Conservation (phyloP, 2,329 filamentous ascomycete species). For the Fusarium cyanostomum region DNA sequence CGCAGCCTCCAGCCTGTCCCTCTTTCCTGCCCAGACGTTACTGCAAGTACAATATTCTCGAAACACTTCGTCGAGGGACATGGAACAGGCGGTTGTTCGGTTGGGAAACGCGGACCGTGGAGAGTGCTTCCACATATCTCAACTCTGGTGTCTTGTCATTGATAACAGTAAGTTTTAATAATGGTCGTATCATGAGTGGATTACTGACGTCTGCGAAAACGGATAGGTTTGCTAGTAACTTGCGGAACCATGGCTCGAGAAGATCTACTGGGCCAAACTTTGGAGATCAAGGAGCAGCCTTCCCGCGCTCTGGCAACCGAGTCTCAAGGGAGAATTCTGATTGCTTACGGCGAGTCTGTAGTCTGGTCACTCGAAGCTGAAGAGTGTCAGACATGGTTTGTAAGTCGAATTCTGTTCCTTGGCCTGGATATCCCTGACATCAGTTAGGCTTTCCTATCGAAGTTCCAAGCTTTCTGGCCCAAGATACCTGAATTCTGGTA, state of each 20-base stretch:
- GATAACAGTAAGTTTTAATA: slow-evolving; percentile 50
- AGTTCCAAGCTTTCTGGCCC: slow-evolving; percentile 57
- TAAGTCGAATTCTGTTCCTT: slow-evolving; percentile 37
- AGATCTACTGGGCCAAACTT: slow-evolving; percentile 46
- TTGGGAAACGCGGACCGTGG: slow-evolving; percentile 47
- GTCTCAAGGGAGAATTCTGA: slow-evolving; percentile 44
- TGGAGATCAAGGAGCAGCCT: slow-evolving; percentile 47
- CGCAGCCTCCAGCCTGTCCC: slow-evolving; percentile 42
- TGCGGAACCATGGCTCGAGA: slow-evolving; percentile 51
- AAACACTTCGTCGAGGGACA: slow-evolving; percentile 52
- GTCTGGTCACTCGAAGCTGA: slow-evolving; percentile 52
- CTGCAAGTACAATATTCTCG: slow-evolving; percentile 56
- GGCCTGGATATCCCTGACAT: slow-evolving; percentile 5
- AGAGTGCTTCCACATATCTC: slow-evolving; percentile 58
- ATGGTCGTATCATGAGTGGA: neutral
- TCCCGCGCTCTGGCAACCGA: slow-evolving; percentile 28
- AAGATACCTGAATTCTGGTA: slow-evolving; percentile 49
- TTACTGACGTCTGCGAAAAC: slow-evolving; percentile 1
- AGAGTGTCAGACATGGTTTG: slow-evolving; percentile 58
- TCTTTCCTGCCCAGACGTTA: slow-evolving; percentile 55
- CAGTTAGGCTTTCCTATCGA: slow-evolving; percentile 50
- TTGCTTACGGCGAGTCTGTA: slow-evolving; percentile 48
- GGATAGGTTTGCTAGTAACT: slow-evolving; percentile 52
- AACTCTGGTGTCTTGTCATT: slow-evolving; percentile 59
- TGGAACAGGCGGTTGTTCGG: slow-evolving; percentile 58